Evolutionary conservation across 2,329 filamentous ascomycete genomes (phyloP).

Genomic region (Hypoxylon rubiginosum): DNA sequence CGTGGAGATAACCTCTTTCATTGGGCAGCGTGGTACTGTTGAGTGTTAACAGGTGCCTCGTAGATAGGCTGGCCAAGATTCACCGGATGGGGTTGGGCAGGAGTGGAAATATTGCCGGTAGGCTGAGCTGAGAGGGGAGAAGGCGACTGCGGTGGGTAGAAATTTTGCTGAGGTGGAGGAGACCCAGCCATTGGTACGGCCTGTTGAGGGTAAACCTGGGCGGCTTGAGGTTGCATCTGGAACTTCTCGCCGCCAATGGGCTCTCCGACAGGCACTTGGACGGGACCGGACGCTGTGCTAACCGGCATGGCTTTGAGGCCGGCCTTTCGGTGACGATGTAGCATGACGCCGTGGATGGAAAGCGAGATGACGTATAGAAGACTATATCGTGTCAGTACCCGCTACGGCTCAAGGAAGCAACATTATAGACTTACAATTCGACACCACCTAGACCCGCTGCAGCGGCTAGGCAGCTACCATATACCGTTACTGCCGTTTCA

Average conservation of each 20-base stretch:
- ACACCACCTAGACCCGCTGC: conserved; percentile 58
- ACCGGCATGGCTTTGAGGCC: conserved; percentile 57
- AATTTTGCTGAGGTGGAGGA: conserved; percentile 32
- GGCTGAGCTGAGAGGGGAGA: conserved; percentile 39
- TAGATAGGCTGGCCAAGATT: conserved; percentile 38
- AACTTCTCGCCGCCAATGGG: conserved; percentile 46
- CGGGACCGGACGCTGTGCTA: conserved; percentile 41
- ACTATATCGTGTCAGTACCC: conserved; percentile 49
- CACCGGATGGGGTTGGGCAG: conserved; percentile 36
- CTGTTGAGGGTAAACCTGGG: conserved; percentile 39
- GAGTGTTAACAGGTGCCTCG: conserved; percentile 37
- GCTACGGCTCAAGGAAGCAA: background rate
- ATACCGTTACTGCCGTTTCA: conserved; percentile 22
- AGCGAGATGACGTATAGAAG: conserved; percentile 59
- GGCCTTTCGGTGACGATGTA: conserved; percentile 60
- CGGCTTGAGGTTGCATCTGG: conserved; percentile 47
- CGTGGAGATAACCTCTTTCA: background rate
- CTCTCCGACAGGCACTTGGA: conserved; percentile 27
- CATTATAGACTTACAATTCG: conserved; percentile 57
- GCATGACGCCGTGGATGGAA: conserved; percentile 56
- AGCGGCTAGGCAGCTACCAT: conserved; percentile 51
- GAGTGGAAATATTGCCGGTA: conserved; percentile 39
- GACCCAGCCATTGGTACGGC: conserved; percentile 25
- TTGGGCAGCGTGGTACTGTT: conserved; percentile 21
- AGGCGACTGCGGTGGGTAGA: conserved; percentile 35